Evolutionary conservation across 2,329 filamentous ascomycete genomes (phyloP).

Genomic region (Venturia pyrina): DNA sequence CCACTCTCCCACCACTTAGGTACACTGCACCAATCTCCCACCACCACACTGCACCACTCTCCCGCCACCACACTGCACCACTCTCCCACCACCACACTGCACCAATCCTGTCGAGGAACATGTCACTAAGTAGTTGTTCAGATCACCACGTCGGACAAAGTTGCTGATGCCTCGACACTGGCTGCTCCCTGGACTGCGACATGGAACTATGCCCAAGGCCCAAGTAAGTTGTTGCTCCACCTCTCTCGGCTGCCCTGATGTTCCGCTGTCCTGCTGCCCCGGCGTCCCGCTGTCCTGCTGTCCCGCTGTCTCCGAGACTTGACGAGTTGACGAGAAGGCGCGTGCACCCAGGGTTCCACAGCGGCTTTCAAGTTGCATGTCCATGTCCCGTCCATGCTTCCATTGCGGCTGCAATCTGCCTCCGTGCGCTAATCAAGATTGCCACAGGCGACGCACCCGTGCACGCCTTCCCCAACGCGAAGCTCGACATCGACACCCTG

Average conservation of each 20-base stretch:
- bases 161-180: slow-evolving; percentile 37
- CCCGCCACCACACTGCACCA: too few relatives aligned
- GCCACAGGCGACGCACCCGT: slow-evolving; percentile 30
- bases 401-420: not conserved
- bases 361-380: not conserved
- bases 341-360: not conserved
- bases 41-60: too few relatives aligned
- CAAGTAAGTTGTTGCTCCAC: slow-evolving; percentile 17
- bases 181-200: slow-evolving; percentile 42
- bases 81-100: too few relatives aligned
- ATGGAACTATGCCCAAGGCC: slow-evolving; percentile 40
- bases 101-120: not conserved
- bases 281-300: too few relatives aligned
- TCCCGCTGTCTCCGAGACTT: not conserved
- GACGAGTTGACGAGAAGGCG: not conserved
- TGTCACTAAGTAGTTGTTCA: not conserved
- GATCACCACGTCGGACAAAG: slow-evolving; percentile 33
- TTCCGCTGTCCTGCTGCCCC: too few relatives aligned
- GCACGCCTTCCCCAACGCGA: slow-evolving; percentile 46
- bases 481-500: slow-evolving; percentile 34
- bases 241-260: not conserved
- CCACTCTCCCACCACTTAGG: too few relatives aligned
- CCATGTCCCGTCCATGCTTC: not conserved
- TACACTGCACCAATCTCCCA: too few relatives aligned
- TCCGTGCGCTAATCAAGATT: slow-evolving; percentile 2